A percentile compares a stretch with the other conserved stretches of the same genome.
phyloP scores from a whole-genome alignment of 257 asterid species.

The Scutellaria barbata region DNA sequence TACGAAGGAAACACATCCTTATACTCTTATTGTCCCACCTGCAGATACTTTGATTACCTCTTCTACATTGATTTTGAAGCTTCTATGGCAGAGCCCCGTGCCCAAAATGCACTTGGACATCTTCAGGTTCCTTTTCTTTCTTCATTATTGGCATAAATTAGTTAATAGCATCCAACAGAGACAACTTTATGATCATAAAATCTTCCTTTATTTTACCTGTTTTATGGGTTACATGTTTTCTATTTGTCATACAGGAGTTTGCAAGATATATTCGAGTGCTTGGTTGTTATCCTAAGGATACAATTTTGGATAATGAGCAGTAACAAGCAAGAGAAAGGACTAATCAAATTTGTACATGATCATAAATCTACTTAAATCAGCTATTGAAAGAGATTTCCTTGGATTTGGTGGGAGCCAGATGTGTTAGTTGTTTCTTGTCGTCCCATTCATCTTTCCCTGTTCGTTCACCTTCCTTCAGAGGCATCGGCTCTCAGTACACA shows the following conservation, averaged over 20 bases:
- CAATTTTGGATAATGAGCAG: neutral
- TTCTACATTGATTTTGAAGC: constrained; percentile 95
- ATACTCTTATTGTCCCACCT: constrained; percentile 31
- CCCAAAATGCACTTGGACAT: constrained; percentile 74
- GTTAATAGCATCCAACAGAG: neutral
- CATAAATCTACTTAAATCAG: too few species aligned
- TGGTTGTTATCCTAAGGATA: constrained; percentile 38
- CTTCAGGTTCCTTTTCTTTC: constrained; percentile 54
- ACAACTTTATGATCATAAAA: neutral
- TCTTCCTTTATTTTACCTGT: neutral
- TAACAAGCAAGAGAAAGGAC: neutral
- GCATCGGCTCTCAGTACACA: too few species aligned
- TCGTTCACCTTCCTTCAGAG: too few species aligned
- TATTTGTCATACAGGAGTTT: constrained; percentile 34
- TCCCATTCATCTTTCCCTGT: too few species aligned
- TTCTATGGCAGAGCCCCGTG: constrained; percentile 92
- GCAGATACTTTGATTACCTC: constrained; percentile 95
- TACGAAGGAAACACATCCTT: neutral
- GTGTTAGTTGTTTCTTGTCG: too few species aligned
- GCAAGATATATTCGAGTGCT: constrained; percentile 37
- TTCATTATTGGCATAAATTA: neutral
- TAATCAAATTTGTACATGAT: constrained; percentile 15
- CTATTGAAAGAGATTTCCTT: too few species aligned
- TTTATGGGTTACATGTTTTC: neutral
- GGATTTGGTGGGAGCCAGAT: too few species aligned